A percentile compares a stretch with the other conserved stretches of the same genome.
phyloP scores from a whole-genome alignment of 192 early-diverging fungal genomes.

The Backusella westeae region DNA sequence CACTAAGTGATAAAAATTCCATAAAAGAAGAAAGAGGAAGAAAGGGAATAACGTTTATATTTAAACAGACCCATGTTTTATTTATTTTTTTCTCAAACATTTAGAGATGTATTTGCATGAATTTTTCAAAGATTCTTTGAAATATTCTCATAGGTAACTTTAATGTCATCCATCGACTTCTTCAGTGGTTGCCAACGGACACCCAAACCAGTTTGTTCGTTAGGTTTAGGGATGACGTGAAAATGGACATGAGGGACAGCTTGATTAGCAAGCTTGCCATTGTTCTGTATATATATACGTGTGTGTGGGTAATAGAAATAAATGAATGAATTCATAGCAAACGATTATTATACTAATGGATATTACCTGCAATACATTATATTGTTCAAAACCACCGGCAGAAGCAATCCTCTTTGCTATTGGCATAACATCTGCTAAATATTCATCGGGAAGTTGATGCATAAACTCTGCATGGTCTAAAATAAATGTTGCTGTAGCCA shows the following conservation, averaged over 20 bases:
- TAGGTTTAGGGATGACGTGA: conserved; percentile 81
- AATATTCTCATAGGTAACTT: conserved; percentile 18
- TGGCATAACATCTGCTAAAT: conserved; percentile 78
- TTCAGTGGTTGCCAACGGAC: conserved; percentile 57
- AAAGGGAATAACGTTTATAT: neutral
- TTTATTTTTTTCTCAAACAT: neutral
- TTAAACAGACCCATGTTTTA: neutral
- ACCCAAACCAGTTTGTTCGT: conserved; percentile 62
- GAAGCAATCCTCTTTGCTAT: conserved; percentile 84
- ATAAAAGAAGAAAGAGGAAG: neutral
- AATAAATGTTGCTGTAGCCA: neutral
- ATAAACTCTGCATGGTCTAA: conserved; percentile 82
- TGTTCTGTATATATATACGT: conserved; percentile 39
- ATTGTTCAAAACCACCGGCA: conserved; percentile 68
- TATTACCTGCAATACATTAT: conserved; percentile 86
- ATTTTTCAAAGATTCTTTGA: conserved; percentile 10
- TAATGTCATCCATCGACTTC: conserved; percentile 21
- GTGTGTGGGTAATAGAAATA: neutral
- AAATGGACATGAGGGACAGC: conserved; percentile 93
- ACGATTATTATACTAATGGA: neutral
- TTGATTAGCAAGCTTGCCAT: conserved; percentile 55
- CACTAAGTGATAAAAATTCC: neutral
- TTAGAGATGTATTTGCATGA: neutral
- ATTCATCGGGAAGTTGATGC: conserved; percentile 89
- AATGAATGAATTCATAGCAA: neutral